phyloP scores from a whole-genome alignment of 2,329 filamentous ascomycete genomes.

The Dryadomyces quercivorus region DNA sequence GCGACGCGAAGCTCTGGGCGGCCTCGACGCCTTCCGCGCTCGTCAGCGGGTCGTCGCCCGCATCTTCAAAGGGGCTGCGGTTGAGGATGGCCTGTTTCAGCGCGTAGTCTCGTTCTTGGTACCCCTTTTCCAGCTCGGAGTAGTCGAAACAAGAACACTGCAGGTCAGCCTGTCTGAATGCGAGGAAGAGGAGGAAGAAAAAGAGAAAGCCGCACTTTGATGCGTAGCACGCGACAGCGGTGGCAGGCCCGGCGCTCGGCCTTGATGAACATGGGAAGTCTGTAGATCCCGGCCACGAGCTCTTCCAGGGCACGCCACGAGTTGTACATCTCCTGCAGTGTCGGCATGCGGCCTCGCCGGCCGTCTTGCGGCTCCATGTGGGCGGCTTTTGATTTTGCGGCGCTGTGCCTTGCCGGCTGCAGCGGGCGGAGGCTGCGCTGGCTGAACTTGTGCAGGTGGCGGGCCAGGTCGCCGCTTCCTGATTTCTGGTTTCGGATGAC shows the following conservation, averaged over 20 bases:
- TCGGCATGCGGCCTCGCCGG: not conserved
- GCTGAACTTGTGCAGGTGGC: not conserved
- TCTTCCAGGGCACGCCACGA: conserved; percentile 10
- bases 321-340: conserved; percentile 14
- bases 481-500: conserved; percentile 6
- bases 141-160: conserved; percentile 12
- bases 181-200: no score
- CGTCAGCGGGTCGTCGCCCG: not conserved
- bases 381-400: not conserved
- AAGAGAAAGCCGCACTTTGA: no score
- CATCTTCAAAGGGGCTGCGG: not conserved
- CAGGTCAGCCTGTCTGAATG: not conserved
- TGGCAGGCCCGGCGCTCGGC: conserved; percentile 9
- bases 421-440: not conserved
- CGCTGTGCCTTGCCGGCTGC: not conserved
- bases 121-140: conserved; percentile 5
- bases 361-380: not conserved
- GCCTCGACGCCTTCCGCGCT: not conserved
- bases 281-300: conserved; percentile 4
- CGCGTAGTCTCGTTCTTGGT: conserved; percentile 1
- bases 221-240: conserved; percentile 7
- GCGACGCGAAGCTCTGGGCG: no score
- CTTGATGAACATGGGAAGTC: conserved; percentile 10
- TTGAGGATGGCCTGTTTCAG: conserved; percentile 3
- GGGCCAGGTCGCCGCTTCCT: not conserved